Base-by-base conservation (phyloP, 352 stramenopile species). In the Globisporangium irregulare region DNA sequence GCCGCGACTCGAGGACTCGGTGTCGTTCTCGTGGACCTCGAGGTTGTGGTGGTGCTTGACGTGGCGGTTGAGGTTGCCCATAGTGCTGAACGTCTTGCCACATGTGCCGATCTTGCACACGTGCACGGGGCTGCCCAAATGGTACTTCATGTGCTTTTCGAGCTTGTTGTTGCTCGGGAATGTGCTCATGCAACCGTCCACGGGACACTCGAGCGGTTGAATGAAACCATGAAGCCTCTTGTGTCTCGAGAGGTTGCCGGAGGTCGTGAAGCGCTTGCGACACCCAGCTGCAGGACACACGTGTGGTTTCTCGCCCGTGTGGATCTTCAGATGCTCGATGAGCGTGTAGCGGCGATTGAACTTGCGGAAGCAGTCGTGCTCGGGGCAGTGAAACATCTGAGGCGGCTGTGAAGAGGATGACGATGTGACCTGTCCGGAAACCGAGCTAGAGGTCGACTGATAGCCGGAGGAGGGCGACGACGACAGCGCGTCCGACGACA, bases 51-150 rank as follows among this genome's bases (percentile, higher is more conserved):
- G 78, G 43, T 80, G 58, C 54, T 81, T 84, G 27, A 80, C 38
- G 67, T 88, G 80, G 25, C 80, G 76, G 34, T 81, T 84, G 1
- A 88, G 74, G 64, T 88, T 90, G 48, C 79, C 80, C 48, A 74
- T 81, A 1, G 80, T 86, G 56, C 74, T 87, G 64, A 87, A 88
- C 14, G 78, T 86, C 61, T 88, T 88, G 64, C 78, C 80, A 51
- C 78, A 88, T 22, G 75, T 72, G 15, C 66, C 69, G 34, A 81
- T 72, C 46, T 69, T 70, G 64, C 80, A 88, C 12, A 80, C 74
- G 32, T 86, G 75, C 18, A 81, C 76, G n/a, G 71, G 71, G 54
- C 67, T 70, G 20, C 80, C 80, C 2, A 73, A 46, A 32, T 88
- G 80, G 51, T 76, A 77, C 64, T 79, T 78, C 75, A 87, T 72